These are phyloP conservation scores for Alternaria conjuncta DNA, from an alignment of 2,329 filamentous ascomycete genomes.

Conservation along the genomic window DNA sequence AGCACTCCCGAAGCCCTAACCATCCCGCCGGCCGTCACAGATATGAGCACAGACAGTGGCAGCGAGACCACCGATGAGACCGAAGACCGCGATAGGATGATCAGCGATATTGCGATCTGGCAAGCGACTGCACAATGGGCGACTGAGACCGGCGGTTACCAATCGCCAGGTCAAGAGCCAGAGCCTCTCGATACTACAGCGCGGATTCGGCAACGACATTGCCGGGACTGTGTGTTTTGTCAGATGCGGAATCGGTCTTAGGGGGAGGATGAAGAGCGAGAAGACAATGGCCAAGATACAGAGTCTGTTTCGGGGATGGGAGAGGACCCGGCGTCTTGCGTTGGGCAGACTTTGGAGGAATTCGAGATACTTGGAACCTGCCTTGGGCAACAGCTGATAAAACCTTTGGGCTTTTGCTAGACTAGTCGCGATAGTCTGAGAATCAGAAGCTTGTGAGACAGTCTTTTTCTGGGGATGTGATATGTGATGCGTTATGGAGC, in stretches of 20 bases:
- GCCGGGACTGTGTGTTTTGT: slow-evolving; percentile 19
- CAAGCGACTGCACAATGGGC: not conserved
- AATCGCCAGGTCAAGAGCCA: too few species aligned
- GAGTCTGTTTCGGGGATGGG: too few species aligned
- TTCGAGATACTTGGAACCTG: not conserved
- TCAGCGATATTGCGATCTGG: not conserved
- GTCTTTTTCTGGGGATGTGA: rapidly evolving
- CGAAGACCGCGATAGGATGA: not conserved
- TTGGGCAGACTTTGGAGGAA: not conserved
- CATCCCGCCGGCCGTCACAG: not conserved
- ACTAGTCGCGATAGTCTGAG: not conserved
- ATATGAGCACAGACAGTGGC: not conserved
- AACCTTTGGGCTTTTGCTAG: not conserved
- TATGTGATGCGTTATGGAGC: not conserved
- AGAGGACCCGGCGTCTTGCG: not conserved
- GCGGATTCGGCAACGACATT: slow-evolving; percentile 13
- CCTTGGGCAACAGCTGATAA: not conserved
- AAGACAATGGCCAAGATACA: not conserved
- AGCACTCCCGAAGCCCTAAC: not conserved
- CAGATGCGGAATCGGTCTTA: not conserved
- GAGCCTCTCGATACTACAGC: slow-evolving; percentile 9
- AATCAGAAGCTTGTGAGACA: not conserved
- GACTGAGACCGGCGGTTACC: not conserved
- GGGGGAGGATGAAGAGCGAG: rapidly evolving
- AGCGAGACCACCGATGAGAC: not conserved